A percentile compares a stretch with the other conserved stretches of the same genome.
These are phyloP conservation scores for Phylloporus sp. DNA, from an alignment of 768 basidiomycete species.

Conservation along the genomic window DNA sequence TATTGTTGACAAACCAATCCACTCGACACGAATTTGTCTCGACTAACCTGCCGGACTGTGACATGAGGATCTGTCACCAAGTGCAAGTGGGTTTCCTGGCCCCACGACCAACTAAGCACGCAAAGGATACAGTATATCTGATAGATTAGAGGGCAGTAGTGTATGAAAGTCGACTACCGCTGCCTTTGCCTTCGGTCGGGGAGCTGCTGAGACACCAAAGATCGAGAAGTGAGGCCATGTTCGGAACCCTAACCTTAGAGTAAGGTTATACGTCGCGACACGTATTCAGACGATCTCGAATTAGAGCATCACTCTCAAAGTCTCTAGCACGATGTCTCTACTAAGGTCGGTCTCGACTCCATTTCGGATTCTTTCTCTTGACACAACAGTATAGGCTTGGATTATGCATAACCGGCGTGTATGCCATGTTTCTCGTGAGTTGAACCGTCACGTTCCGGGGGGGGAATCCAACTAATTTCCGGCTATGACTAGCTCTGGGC, in stretches of 20 bases:
- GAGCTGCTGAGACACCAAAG: too few species aligned
- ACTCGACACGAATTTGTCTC: too few species aligned
- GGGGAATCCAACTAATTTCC: constrained; percentile 2
- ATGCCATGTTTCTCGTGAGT: constrained; percentile 85
- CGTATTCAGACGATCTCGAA: constrained; percentile 14
- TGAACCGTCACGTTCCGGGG: background rate
- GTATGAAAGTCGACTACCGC: too few species aligned
- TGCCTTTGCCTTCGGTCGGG: too few species aligned
- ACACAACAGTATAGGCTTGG: constrained; percentile 44
- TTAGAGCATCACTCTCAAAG: background rate
- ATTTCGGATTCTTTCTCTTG: background rate
- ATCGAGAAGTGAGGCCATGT: too few species aligned
- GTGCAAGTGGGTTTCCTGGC: too few species aligned
- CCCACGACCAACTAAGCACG: too few species aligned
- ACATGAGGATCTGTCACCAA: too few species aligned
- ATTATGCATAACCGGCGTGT: constrained; percentile 82
- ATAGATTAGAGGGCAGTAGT: too few species aligned
- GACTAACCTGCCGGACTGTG: too few species aligned
- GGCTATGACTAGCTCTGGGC: constrained; percentile 65
- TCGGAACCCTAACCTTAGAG: constrained; percentile 14
- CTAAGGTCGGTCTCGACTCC: constrained; percentile 16
- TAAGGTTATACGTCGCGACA: constrained; percentile 22
- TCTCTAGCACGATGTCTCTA: constrained; percentile 20
- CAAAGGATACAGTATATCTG: too few species aligned
- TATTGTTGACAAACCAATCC: too few species aligned